Conservation (phyloP, 2,329 filamentous ascomycete genomes). For the Claviceps africana region DNA sequence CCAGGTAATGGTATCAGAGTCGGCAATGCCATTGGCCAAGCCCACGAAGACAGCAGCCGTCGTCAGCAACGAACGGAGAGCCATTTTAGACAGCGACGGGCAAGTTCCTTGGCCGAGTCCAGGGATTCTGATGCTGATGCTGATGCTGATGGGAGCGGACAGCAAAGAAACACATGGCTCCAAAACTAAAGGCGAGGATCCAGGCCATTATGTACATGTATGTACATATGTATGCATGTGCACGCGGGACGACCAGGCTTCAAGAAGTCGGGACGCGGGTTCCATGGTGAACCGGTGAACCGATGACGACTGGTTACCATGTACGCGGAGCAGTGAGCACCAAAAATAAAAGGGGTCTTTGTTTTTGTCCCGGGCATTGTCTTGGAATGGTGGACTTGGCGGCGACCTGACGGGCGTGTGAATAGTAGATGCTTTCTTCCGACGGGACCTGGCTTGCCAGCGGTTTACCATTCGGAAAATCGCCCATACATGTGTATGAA, state of each 20-base stretch:
- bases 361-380: not conserved
- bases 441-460: not conserved
- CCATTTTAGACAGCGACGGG: slow-evolving; percentile 12
- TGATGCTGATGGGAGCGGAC: not conserved
- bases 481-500: not conserved
- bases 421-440: not conserved
- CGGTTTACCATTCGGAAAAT: slow-evolving; percentile 1
- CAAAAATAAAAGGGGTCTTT: not conserved
- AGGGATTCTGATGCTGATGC: not conserved
- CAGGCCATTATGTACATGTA: not conserved
- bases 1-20: slow-evolving; percentile 46
- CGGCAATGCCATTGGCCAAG: slow-evolving; percentile 22
- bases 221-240: not conserved
- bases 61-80: slow-evolving; percentile 14
- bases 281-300: not conserved
- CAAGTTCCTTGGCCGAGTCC: not conserved
- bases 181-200: not conserved
- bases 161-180: not conserved
- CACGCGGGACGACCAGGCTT: not conserved
- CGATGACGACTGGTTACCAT: not conserved
- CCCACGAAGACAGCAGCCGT: slow-evolving; percentile 20
- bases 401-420: not conserved
- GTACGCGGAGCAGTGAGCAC: not conserved
- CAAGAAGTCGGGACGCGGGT: not conserved
- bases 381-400: not conserved